phyloP scores from a whole-genome alignment of 2,329 filamentous ascomycete genomes.

The Escovopsis sp. region DNA sequence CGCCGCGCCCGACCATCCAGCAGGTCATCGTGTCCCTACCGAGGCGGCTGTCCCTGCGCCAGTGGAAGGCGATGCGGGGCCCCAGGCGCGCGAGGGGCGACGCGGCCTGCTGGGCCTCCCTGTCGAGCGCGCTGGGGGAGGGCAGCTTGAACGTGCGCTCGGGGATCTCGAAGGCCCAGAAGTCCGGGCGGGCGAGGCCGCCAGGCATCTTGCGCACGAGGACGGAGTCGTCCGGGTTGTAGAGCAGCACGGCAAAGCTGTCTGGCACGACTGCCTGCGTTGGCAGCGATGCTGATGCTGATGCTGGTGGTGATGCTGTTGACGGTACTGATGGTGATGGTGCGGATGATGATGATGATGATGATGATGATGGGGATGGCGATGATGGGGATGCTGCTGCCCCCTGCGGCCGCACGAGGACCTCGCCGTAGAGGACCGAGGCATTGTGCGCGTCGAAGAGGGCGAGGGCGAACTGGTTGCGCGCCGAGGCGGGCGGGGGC shows the following conservation, averaged over 20 bases:
- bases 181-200: constrained; percentile 64
- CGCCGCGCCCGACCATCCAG: constrained; percentile 60
- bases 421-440: constrained; percentile 76
- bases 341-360: too few species aligned
- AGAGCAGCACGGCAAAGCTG: constrained; percentile 72
- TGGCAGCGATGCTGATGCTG: constrained; percentile 35
- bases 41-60: constrained; percentile 77
- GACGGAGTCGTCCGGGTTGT: constrained; percentile 83
- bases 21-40: constrained; percentile 79
- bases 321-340: constrained; percentile 43
- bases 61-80: constrained; percentile 71
- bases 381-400: constrained; percentile 39
- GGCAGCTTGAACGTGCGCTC: constrained; percentile 71
- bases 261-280: constrained; percentile 45
- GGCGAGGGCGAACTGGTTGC: constrained; percentile 75
- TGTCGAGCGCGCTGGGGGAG: constrained; percentile 64
- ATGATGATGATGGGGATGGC: too few species aligned
- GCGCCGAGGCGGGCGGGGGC: constrained; percentile 51
- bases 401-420: constrained; percentile 68
- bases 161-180: constrained; percentile 89
- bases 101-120: too few species aligned
- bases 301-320: constrained; percentile 48
- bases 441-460: constrained; percentile 70
- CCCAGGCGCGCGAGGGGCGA: too few species aligned
- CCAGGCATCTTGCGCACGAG: constrained; percentile 55